Evolutionary conservation across 192 early-diverging fungal species (phyloP).

Genomic region (Radiomyces spectabilis): DNA sequence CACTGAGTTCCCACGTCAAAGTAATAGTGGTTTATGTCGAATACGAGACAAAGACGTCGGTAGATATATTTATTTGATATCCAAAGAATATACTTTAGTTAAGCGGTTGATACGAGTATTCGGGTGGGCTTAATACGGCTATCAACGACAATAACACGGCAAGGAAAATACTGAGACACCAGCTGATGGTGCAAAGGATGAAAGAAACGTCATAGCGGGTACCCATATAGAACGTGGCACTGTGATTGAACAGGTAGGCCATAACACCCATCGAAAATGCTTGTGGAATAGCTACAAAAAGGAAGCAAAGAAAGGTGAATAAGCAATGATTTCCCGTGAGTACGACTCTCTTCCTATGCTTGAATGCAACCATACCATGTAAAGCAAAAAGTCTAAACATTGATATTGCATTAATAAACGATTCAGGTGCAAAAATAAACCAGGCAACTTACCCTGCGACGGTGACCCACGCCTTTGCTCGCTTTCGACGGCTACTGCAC

Average conservation of each 20-base stretch:
- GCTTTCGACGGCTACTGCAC: conserved; percentile 20
- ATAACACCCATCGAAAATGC: conserved; percentile 22
- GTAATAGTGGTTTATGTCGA: too few species aligned
- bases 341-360: background rate
- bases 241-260: conserved; percentile 25
- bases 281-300: conserved; percentile 19
- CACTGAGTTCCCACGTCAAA: too few species aligned
- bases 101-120: conserved; percentile 11
- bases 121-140: conserved; percentile 21
- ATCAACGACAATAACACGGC: conserved; percentile 13
- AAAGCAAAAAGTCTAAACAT: background rate
- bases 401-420: too few species aligned
- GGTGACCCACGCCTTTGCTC: conserved; percentile 17
- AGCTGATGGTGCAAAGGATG: conserved; percentile 20
- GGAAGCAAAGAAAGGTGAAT: background rate
- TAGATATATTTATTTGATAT: too few species aligned
- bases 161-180: conserved; percentile 16
- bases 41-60: too few species aligned
- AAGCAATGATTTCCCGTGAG: background rate
- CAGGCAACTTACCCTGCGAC: conserved; percentile 14
- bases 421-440: background rate
- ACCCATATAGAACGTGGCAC: conserved; percentile 20
- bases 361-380: background rate
- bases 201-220: conserved; percentile 26
- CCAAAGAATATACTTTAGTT: too few species aligned